Evolutionary conservation across 169 alveolate species (phyloP), one percentile per base, ranked within the genome.

Genomic region (Plasmodium gallinaceum): DNA sequence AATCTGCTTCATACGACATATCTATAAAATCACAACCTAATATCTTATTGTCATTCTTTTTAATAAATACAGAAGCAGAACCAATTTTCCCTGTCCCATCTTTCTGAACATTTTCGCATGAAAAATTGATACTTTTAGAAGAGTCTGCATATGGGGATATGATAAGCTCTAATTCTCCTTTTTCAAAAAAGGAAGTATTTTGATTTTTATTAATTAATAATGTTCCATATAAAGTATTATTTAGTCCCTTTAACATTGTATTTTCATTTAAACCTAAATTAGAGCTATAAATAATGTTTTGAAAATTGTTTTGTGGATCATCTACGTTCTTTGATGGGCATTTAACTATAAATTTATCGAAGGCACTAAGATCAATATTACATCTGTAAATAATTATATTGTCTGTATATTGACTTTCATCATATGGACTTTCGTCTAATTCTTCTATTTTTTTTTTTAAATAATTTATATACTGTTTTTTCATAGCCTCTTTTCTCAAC

Each of bases 1-100:
- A 14, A 69, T 26, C 8, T 45, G 65, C 7, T 42, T n/a, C 14
- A 60, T 39, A 20, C 0, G 75, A 24, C 7, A 43, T 37, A 12
- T 76, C 91, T 51, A 68, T 22, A 62, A 83, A 83, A 51, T 83
- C 85, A 45, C 91, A 83, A 5, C 91, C 91, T 52, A 83, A 68
- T n/a, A 83, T 83, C 66, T 83, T 83, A 6, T 52, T 69, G 52
- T 54, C 80, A 43, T 68, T 83, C 52, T 83, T 83, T 83, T 83
- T 83, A 32, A 83, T 61, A 66, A 83, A 83, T 5, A 83, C 54
- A 22, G 91, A 83, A 5, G 91, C 85, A 66, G 48, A 18, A 42
- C 85, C 91, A 5, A 83, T 68, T 16, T 62, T 46, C 0, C 72
- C 58, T 1, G 26, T 18, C 24, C 51, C 39, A 48, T 76, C 45